Evolutionary conservation across 2,329 filamentous ascomycete species (phyloP).

Genomic region (Ophiostoma sp.): DNA sequence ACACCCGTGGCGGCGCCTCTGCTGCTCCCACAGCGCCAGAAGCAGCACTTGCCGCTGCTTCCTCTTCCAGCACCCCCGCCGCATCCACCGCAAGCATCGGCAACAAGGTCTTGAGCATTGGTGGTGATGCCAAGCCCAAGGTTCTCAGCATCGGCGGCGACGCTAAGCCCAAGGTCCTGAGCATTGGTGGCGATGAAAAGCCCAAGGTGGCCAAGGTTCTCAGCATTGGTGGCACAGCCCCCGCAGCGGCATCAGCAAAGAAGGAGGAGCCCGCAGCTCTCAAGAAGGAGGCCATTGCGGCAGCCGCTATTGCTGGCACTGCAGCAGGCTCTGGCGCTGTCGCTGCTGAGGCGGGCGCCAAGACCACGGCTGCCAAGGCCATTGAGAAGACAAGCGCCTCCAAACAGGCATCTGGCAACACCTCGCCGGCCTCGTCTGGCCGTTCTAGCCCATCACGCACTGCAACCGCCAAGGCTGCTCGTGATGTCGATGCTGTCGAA

Average conservation of each 20-base stretch:
- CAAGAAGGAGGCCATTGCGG: conserved; percentile 18
- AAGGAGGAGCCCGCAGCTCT: conserved; percentile 26
- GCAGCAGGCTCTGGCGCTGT: conserved; percentile 34
- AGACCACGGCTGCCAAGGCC: conserved; percentile 80
- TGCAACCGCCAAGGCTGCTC: conserved; percentile 44
- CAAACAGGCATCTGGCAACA: conserved; percentile 56
- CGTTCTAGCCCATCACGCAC: conserved; percentile 70
- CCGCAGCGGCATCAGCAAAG: conserved; percentile 39
- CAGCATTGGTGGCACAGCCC: conserved; percentile 52
- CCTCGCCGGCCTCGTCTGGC: conserved; percentile 77
- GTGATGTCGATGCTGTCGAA: conserved; percentile 75
- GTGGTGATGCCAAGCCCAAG: conserved; percentile 54
- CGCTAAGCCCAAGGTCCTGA: conserved; percentile 57
- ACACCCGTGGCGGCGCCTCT: conserved; percentile 32
- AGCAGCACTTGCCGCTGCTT: conserved; percentile 32
- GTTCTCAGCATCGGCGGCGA: conserved; percentile 65
- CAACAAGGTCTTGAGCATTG: conserved; percentile 60
- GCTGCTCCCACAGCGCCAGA: conserved; percentile 36
- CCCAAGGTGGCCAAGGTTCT: conserved; percentile 64
- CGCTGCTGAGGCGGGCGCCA: conserved; percentile 60
- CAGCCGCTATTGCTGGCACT: conserved; percentile 26
- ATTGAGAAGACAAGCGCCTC: conserved; percentile 80
- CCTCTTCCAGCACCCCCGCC: conserved; percentile 43
- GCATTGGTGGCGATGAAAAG: conserved; percentile 51
- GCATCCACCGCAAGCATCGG: conserved; percentile 44